These are phyloP conservation scores for Ilyonectria mors-panacis DNA, from an alignment of 2,329 filamentous ascomycete species.

Conservation along the genomic window DNA sequence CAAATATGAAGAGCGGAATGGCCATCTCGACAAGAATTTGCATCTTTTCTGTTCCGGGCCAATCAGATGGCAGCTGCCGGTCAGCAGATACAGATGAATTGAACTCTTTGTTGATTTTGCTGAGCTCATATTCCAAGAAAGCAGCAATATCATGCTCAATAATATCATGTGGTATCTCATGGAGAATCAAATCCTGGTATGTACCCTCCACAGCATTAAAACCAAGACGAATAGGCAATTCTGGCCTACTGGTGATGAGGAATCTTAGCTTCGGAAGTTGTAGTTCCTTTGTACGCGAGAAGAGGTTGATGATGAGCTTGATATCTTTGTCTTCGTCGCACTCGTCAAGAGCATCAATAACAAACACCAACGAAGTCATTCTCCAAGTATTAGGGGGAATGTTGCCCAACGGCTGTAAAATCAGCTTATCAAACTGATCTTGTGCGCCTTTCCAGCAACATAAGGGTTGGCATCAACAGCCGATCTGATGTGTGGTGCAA, in stretches of 20 bases:
- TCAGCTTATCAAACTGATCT: slow-evolving; percentile 59
- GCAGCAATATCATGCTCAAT: slow-evolving; percentile 36
- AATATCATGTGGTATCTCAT: slow-evolving; percentile 52
- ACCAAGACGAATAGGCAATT: slow-evolving; percentile 55
- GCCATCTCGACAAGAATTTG: slow-evolving; percentile 46
- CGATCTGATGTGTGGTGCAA: slow-evolving; percentile 46
- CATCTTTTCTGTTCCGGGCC: not conserved
- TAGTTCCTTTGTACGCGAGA: slow-evolving; percentile 26
- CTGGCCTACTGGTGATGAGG: slow-evolving; percentile 60
- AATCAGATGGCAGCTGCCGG: not conserved
- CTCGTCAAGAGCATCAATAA: slow-evolving; percentile 55
- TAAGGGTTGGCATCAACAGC: slow-evolving; percentile 50
- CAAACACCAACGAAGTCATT: slow-evolving; percentile 39
- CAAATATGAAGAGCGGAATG: slow-evolving; percentile 55
- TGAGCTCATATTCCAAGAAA: not conserved
- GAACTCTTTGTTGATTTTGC: not conserved
- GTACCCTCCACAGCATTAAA: slow-evolving; percentile 48
- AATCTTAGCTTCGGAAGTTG: slow-evolving; percentile 48
- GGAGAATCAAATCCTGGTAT: slow-evolving; percentile 50
- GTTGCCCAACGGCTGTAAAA: slow-evolving; percentile 52
- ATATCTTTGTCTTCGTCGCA: slow-evolving; percentile 50
- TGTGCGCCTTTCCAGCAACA: slow-evolving; percentile 47
- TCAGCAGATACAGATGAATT: not conserved
- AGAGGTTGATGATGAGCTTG: slow-evolving; percentile 49
- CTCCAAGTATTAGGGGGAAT: slow-evolving; percentile 2